Evolutionary conservation across 768 basidiomycete genomes (phyloP), one percentile per base, ranked within the genome.

Genomic region (Boletus reticuloceps): DNA sequence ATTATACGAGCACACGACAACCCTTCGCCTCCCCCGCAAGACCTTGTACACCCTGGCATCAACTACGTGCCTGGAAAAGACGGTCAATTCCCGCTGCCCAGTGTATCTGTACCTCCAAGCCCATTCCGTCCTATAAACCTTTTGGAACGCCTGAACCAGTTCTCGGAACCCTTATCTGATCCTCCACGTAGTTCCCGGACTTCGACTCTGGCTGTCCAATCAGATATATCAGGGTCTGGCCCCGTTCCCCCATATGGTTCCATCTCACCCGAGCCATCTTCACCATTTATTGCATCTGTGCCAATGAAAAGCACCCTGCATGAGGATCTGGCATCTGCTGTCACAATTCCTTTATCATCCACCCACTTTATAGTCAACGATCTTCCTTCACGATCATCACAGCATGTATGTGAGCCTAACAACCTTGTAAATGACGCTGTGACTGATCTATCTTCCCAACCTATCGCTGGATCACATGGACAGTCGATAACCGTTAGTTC

Each of bases 1-100:
- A 81, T 91, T 44, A 77, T 86, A 43, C 78, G 82, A 47, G 89
- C 89, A 49, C 80, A 82, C 54, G 84, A 83, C 62, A 91, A 91
- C 62, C 89, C 89, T 17, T 91, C 89, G 17, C 88, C 89, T 17
- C 82, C 82, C 6, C 82, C 82, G 29, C 63, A 50, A 40, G 61
- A 61, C 44, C 59, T 47, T 42, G 59, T 60, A 19, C 54, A 61
- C 36, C 50, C 63, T 40, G 55, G 60, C 17, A 31, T 51, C 2
- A 44, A 55, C 54, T 66, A 61, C 43, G 40, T 56, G 4, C 58
- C 61, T 22, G 62, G 54, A 53, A 59, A 56, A 54, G 51, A 60
- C 6, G 54, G 60, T 12, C 64, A 48, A 31, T 66, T 64, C 37
- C 55, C 62, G 5, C 38, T 55, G 5, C 39, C 45, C 34, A 55